A percentile compares a stretch with the other conserved stretches of the same genome.
phyloP scores from a whole-genome alignment of 345 rosid species.

The Mangifera indica region DNA sequence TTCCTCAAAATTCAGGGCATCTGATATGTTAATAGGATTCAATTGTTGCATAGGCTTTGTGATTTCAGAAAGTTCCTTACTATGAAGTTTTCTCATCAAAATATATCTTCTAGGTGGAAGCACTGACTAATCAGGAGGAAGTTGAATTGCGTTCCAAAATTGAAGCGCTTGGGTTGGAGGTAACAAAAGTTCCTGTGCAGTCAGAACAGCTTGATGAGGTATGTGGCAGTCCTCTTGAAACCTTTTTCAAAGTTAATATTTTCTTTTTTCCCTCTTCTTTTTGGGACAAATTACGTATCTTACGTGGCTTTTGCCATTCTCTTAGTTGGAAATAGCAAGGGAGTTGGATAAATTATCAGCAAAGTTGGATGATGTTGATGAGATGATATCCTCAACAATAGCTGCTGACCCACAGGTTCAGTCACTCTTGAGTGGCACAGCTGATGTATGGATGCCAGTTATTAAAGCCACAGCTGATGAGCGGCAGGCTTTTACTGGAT shows the following conservation, averaged over 20 bases:
- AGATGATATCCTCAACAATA: constrained; percentile 74
- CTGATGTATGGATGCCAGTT: constrained; percentile 85
- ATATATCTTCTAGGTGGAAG: constrained; percentile 51
- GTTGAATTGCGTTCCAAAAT: constrained; percentile 84
- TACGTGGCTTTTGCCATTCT: background rate
- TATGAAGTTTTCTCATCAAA: background rate
- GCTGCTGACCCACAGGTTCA: constrained; percentile 72
- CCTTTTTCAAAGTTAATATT: background rate
- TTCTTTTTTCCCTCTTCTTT: background rate
- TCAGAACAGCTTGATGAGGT: constrained; percentile 65
- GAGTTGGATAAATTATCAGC: constrained; percentile 83
- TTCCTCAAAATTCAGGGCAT: background rate
- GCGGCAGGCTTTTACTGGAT: constrained; percentile 42
- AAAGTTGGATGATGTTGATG: constrained; percentile 72
- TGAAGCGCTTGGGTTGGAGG: constrained; percentile 80
- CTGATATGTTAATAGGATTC: background rate
- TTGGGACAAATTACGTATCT: background rate
- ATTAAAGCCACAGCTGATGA: constrained; percentile 77
- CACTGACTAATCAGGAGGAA: constrained; percentile 73
- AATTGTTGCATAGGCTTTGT: too few relatives aligned
- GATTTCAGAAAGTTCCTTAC: background rate
- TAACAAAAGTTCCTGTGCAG: constrained; percentile 70
- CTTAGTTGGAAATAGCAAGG: constrained; percentile 32
- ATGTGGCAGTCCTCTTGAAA: background rate
- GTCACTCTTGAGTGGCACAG: constrained; percentile 69